Conservation (phyloP, 169 alveolate species). For the Plasmodium vinckei region DNA sequence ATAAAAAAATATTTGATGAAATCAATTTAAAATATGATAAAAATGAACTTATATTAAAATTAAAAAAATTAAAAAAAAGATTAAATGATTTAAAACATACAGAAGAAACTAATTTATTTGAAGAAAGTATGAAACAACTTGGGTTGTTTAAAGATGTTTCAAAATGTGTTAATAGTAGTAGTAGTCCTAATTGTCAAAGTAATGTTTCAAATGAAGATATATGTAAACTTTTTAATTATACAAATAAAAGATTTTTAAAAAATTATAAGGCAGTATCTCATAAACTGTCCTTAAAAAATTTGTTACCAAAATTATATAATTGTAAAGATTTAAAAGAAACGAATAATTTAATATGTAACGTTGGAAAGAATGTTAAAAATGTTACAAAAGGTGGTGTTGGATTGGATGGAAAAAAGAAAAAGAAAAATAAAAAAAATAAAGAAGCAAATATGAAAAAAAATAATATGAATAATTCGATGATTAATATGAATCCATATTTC, state of each 20-base stretch:
- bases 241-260: no score
- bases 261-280: neutral
- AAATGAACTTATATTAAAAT: constrained; percentile 21
- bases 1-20: constrained; percentile 16
- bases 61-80: constrained; percentile 19
- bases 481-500: no score
- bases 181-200: neutral
- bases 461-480: no score
- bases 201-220: no score
- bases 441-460: neutral
- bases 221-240: no score
- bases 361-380: constrained; percentile 5
- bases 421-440: constrained; percentile 29
- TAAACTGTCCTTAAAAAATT: constrained; percentile 35
- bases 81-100: constrained; percentile 25
- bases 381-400: neutral
- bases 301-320: constrained; percentile 52
- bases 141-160: constrained; percentile 1
- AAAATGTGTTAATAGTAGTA: neutral
- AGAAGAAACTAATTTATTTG: constrained; percentile 33
- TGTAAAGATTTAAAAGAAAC: constrained; percentile 35
- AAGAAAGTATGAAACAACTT: constrained; percentile 25
- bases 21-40: constrained; percentile 28
- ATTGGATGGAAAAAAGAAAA: constrained; percentile 10
- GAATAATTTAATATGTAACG: constrained; percentile 22